Evolutionary conservation across 805 yeast species (phyloP), one percentile per base, ranked within the genome.

Genomic region (Yamadazyma kitorensis): DNA sequence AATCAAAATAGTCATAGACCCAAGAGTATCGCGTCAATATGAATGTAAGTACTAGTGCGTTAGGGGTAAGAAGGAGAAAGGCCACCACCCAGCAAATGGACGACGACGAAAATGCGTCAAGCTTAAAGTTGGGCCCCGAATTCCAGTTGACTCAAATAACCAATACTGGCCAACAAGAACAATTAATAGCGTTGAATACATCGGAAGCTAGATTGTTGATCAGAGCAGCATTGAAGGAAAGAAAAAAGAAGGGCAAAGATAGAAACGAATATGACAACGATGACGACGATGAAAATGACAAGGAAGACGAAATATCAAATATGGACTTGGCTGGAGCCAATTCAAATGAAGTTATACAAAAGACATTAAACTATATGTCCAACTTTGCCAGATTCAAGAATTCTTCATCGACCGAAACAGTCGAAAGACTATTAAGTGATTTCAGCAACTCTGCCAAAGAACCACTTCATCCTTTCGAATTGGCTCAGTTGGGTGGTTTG

Each of bases 71-170:
- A 55, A 80, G 95, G 65, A 77, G 95, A 59, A 70, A 70, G 44
- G 70, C 74, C 17, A 70, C 60, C 41, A 57, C 67, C 9, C 78
- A 65, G 51, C 80, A 79, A 39, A 72, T 78, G 27, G 89, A 81
- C 39, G 95, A 86, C 44, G 97, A 89, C 52, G 98, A 91, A 54
- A 94, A 93, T 52, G 94, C 98, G 0, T 79, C 96, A 0, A 73
- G 76, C 33, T 72, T 93, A 48, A 82, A 84, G 52, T 74, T 93
- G 37, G 98, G 98, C 7, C 91, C 95, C 17, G 98, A 93, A 63
- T 93, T 93, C 54, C 89, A 82, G 49, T 61, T 83, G 33, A 76
- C 74, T 21, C 97, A 89, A 56, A 62, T 81, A 23, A 82, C 86
- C 43, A 89, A 89, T 56, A 80, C 80, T 33, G 96, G 96, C 13